Percentiles rank a stretch among this genome's conserved stretches.
Evolutionary conservation across 768 basidiomycete genomes (phyloP).

Genomic region (Sutorius australiensis): DNA sequence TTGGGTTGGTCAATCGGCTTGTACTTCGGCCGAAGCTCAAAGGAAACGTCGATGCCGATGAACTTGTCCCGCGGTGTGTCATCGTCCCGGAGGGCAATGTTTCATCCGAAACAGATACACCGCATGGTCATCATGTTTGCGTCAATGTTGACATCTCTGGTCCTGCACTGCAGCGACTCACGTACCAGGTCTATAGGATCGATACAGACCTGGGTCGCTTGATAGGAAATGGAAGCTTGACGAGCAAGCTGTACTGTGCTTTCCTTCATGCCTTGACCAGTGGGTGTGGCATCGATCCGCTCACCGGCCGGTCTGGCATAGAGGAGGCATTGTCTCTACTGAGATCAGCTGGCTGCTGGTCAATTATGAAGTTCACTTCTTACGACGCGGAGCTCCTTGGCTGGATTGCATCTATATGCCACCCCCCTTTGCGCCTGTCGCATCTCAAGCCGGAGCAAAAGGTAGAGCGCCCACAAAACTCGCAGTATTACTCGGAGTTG

Average conservation of each 20-base stretch:
- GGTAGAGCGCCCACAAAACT: constrained; percentile 30
- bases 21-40: constrained; percentile 34
- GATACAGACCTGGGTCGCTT: constrained; percentile 32
- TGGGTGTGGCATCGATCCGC: constrained; percentile 40
- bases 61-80: constrained; percentile 23
- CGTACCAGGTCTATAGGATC: constrained; percentile 30
- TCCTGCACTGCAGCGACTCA: neutral
- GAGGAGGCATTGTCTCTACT: constrained; percentile 43
- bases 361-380: constrained; percentile 36
- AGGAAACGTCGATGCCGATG: neutral
- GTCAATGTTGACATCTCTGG: constrained; percentile 7
- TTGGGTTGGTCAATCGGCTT: constrained; percentile 41
- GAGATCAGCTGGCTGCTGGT: constrained; percentile 34
- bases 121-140: constrained; percentile 12
- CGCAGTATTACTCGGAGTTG: constrained; percentile 33
- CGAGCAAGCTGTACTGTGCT: constrained; percentile 33
- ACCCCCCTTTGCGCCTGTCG: constrained; percentile 32
- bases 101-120: constrained; percentile 3
- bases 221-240: constrained; percentile 23
- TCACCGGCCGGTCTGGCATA: constrained; percentile 41
- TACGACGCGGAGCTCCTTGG: constrained; percentile 32
- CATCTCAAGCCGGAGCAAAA: constrained; percentile 42
- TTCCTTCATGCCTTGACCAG: constrained; percentile 48
- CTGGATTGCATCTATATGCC: constrained; percentile 30
- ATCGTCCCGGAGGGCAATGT: constrained; percentile 39